A percentile compares a stretch with the other conserved stretches of the same genome.
Evolutionary conservation across 768 basidiomycete species (phyloP).

Genomic region (Lactarius hatsudake): DNA sequence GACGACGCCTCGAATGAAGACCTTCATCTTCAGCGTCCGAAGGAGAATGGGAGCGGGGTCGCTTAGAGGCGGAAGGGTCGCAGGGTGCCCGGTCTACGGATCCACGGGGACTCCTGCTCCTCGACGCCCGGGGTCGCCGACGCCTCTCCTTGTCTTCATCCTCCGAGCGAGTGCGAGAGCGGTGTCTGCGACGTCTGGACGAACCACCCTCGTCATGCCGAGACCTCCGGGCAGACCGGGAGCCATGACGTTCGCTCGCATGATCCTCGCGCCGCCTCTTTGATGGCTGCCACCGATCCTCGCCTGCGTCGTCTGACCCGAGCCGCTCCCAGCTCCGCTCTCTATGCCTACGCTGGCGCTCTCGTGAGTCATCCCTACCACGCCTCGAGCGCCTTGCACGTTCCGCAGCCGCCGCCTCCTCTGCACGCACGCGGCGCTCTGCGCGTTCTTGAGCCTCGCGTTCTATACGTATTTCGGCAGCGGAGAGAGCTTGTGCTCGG

Average conservation of each 20-base stretch:
- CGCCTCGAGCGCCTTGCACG: constrained; percentile 43
- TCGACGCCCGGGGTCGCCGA: neutral
- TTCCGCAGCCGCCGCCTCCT: constrained; percentile 74
- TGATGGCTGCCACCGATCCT: constrained; percentile 33
- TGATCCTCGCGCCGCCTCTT: constrained; percentile 42
- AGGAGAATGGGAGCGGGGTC: constrained; percentile 16
- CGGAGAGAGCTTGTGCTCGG: constrained; percentile 66
- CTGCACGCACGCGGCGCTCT: constrained; percentile 63
- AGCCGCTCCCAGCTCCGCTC: constrained; percentile 52
- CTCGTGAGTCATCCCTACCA: constrained; percentile 42
- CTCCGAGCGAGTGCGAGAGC: constrained; percentile 30
- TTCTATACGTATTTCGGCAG: constrained; percentile 68
- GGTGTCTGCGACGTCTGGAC: constrained; percentile 29
- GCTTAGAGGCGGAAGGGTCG: constrained; percentile 3
- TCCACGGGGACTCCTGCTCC: constrained; percentile 13
- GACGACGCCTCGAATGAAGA: constrained; percentile 4
- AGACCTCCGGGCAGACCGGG: constrained; percentile 33
- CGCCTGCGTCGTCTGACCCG: constrained; percentile 36
- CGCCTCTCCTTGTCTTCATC: constrained; percentile 17
- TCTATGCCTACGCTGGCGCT: constrained; percentile 47
- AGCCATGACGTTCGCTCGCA: constrained; percentile 35
- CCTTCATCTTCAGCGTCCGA: constrained; percentile 6
- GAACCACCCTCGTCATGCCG: constrained; percentile 26
- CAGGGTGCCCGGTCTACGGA: neutral
- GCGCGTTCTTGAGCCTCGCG: constrained; percentile 61